phyloP scores from a whole-genome alignment of 2,329 filamentous ascomycete genomes.

The Verticillium nubilum region DNA sequence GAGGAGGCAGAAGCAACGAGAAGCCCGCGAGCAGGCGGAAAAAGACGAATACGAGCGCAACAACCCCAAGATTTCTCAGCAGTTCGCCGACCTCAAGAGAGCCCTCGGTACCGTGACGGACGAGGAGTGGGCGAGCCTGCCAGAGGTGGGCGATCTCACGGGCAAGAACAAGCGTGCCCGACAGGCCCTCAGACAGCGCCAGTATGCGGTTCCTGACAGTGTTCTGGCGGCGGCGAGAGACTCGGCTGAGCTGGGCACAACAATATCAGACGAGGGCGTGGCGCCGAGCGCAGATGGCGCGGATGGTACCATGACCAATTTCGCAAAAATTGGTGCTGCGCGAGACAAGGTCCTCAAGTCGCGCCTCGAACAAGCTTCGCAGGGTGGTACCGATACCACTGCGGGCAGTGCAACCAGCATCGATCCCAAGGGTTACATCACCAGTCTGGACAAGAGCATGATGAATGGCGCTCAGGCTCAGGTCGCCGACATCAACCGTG shows the following conservation, averaged over 20 bases:
- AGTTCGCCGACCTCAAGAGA: slow-evolving; percentile 94
- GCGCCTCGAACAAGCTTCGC: slow-evolving; percentile 83
- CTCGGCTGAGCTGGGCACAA: slow-evolving; percentile 76
- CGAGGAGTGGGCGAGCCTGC: slow-evolving; percentile 93
- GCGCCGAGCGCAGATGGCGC: slow-evolving; percentile 43
- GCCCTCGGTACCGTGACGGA: slow-evolving; percentile 83
- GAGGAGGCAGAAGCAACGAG: slow-evolving; percentile 82
- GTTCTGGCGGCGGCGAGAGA: slow-evolving; percentile 84
- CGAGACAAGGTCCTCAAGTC: slow-evolving; percentile 94
- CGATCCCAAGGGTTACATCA: slow-evolving; percentile 93
- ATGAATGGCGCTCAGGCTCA: slow-evolving; percentile 74
- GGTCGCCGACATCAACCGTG: slow-evolving; percentile 92
- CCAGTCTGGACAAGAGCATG: slow-evolving; percentile 78
- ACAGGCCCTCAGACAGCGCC: slow-evolving; percentile 75
- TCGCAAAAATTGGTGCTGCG: slow-evolving; percentile 93
- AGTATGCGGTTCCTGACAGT: slow-evolving; percentile 95
- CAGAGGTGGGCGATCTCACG: slow-evolving; percentile 93
- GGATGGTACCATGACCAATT: slow-evolving; percentile 95
- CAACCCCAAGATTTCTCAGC: slow-evolving; percentile 96
- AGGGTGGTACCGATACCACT: slow-evolving; percentile 59
- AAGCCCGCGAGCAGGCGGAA: slow-evolving; percentile 89
- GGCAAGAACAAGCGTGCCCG: slow-evolving; percentile 86
- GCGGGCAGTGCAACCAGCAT: slow-evolving; percentile 84
- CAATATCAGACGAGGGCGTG: slow-evolving; percentile 73
- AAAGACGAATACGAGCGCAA: slow-evolving; percentile 92